phyloP scores from a whole-genome alignment of 192 early-diverging fungal genomes.

The Phycomyces blakesleeanus region DNA sequence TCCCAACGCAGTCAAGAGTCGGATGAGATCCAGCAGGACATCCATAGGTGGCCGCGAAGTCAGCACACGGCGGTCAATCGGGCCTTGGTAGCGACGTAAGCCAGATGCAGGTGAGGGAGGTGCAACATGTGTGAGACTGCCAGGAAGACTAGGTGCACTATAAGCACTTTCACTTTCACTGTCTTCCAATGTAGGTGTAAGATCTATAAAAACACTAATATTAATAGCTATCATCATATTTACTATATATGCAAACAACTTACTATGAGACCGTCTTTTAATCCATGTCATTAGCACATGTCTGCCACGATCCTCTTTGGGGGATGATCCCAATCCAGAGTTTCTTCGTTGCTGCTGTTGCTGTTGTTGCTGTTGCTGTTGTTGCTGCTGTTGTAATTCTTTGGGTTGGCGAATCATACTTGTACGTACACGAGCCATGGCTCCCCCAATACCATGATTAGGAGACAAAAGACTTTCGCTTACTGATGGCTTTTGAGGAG shows the following conservation, averaged over 20 bases:
- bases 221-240: neutral
- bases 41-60: conserved; percentile 62
- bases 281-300: conserved; percentile 66
- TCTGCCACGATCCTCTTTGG: conserved; percentile 39
- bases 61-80: conserved; percentile 61
- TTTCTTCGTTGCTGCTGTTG: too few species aligned
- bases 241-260: neutral
- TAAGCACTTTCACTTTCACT: neutral
- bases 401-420: neutral
- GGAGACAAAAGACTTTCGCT: neutral
- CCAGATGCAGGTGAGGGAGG: conserved; percentile 25
- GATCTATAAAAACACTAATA: neutral
- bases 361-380: too few species aligned
- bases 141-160: neutral
- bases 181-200: neutral
- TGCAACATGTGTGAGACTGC: neutral
- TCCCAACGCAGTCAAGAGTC: conserved; percentile 43
- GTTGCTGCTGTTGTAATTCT: too few species aligned
- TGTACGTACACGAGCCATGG: neutral
- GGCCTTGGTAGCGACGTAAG: conserved; percentile 65
- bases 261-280: conserved; percentile 50
- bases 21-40: conserved; percentile 60
- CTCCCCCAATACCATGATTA: neutral
- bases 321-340: too few species aligned
- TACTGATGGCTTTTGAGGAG: neutral